phyloP scores from a whole-genome alignment of 2,329 filamentous ascomycete genomes.

The Colletotrichum liriopes region DNA sequence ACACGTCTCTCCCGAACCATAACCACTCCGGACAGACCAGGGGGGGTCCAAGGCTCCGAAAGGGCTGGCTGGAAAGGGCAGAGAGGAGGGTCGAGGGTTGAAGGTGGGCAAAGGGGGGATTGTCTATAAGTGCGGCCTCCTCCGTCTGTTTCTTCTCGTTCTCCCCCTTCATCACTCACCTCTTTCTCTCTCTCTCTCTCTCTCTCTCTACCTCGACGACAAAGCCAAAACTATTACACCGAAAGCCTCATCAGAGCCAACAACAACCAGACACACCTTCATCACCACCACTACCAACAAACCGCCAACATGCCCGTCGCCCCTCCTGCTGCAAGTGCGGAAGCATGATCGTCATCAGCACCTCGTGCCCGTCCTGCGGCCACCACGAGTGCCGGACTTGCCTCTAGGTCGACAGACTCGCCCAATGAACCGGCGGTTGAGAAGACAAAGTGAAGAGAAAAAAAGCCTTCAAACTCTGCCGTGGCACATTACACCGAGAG shows the following conservation, averaged over 20 bases:
- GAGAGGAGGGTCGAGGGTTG: constrained; percentile 20
- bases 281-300: constrained; percentile 31
- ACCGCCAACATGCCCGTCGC: constrained; percentile 59
- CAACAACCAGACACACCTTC: constrained; percentile 23
- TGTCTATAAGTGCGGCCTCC: constrained; percentile 40
- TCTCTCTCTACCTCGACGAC: neutral
- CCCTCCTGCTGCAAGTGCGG: constrained; percentile 71
- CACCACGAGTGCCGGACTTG: constrained; percentile 67
- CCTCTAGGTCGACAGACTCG: constrained; percentile 47
- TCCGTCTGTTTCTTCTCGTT: neutral
- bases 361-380: constrained; percentile 65
- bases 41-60: constrained; percentile 40
- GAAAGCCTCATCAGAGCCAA: constrained; percentile 13
- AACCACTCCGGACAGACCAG: constrained; percentile 32
- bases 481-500: constrained; percentile 36
- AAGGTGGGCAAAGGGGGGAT: constrained; percentile 15
- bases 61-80: constrained; percentile 7
- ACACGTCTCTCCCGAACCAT: constrained; percentile 14
- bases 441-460: neutral
- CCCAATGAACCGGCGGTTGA: neutral
- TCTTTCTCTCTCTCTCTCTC: neutral
- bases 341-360: constrained; percentile 71
- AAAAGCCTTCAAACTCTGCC: neutral
- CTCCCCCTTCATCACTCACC: rapidly evolving
- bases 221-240: neutral